Conservation (phyloP, 176 grass and related monocot genomes). For the Triticum turgidum region DNA sequence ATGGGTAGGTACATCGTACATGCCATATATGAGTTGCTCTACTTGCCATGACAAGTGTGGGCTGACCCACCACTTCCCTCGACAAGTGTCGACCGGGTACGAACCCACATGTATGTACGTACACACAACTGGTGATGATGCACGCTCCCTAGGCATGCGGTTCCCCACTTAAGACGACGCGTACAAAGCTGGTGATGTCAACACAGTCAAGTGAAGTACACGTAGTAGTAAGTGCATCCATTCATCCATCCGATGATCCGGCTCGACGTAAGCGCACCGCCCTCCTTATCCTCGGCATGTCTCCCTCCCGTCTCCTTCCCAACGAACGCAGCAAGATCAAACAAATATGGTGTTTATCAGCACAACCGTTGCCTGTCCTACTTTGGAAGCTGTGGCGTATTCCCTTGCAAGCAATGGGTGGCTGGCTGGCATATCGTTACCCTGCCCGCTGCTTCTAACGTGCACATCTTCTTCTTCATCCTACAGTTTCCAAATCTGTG, state of each 20-base stretch:
- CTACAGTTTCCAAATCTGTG: no score
- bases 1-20: no score
- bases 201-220: not conserved
- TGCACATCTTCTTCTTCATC: no score
- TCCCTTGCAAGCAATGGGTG: no score
- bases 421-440: no score
- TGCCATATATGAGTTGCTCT: no score
- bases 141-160: not conserved
- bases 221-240: not conserved
- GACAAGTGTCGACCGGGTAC: not conserved
- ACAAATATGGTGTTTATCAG: not conserved
- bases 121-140: not conserved
- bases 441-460: no score
- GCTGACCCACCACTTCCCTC: not conserved
- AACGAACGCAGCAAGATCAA: not conserved
- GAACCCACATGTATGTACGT: not conserved
- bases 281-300: not conserved
- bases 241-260: not conserved
- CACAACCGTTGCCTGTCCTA: not conserved
- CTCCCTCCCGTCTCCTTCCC: not conserved
- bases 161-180: not conserved
- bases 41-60: not conserved
- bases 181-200: not conserved
- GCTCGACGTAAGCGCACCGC: not conserved
- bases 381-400: no score